These are phyloP conservation scores for Candida quercuum DNA, from an alignment of 805 yeast species.

Conservation along the genomic window DNA sequence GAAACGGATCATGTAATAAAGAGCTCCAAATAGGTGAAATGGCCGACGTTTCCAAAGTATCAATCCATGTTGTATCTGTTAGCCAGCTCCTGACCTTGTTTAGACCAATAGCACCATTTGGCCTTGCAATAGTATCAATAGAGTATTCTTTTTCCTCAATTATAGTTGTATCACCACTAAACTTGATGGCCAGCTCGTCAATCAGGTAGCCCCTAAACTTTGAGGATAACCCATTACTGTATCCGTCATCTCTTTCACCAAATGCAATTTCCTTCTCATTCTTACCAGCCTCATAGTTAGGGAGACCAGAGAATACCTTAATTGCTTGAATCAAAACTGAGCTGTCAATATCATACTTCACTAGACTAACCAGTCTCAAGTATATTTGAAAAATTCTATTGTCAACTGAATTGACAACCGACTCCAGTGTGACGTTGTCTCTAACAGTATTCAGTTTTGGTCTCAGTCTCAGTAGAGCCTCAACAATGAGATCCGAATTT, in stretches of 20 bases:
- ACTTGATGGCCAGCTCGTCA: slow-evolving; percentile 32
- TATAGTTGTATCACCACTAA: slow-evolving; percentile 3
- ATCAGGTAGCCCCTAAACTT: slow-evolving; percentile 32
- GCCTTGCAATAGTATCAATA: slow-evolving; percentile 13
- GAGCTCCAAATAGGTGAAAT: slow-evolving; percentile 34
- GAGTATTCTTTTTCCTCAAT: slow-evolving; percentile 9
- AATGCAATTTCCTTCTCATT: slow-evolving; percentile 12
- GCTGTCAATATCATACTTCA: slow-evolving; percentile 20
- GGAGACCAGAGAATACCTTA: slow-evolving; percentile 37
- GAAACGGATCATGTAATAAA: slow-evolving; percentile 37
- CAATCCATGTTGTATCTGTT: slow-evolving; percentile 28
- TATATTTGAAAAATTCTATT: slow-evolving; percentile 43
- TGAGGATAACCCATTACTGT: slow-evolving; percentile 50
- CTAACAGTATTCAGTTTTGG: slow-evolving; percentile 10
- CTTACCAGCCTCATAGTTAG: slow-evolving; percentile 15
- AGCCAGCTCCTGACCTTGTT: slow-evolving; percentile 27
- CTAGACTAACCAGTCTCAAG: slow-evolving; percentile 24
- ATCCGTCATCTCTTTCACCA: slow-evolving; percentile 31
- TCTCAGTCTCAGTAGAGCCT: slow-evolving; percentile 17
- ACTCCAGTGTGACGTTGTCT: slow-evolving; percentile 1
- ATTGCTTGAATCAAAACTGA: slow-evolving; percentile 31
- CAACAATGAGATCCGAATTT: slow-evolving; percentile 43
- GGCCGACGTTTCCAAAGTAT: slow-evolving; percentile 28
- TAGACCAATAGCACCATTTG: slow-evolving; percentile 27
- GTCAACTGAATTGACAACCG: slow-evolving; percentile 27